Evolutionary conservation across 2,329 filamentous ascomycete species (phyloP), one percentile per base, ranked within the genome.

Genomic region (Penicillium sp.): DNA sequence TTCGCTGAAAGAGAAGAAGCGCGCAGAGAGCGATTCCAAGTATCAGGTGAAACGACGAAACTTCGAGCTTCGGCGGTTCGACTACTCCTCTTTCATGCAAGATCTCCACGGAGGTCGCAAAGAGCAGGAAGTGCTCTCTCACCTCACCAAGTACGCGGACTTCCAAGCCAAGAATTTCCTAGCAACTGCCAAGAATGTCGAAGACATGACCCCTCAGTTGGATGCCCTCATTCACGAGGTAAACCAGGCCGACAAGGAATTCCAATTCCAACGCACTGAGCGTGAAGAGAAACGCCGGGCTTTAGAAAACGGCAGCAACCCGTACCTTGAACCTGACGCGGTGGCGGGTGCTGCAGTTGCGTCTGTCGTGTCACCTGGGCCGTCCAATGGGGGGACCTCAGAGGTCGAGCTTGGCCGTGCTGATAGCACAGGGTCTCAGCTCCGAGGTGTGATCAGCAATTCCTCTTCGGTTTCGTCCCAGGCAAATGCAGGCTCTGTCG

Each of bases 41-140:
- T 99, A 97, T 69, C 93, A 97, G 72, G 86, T 83, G 43, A 97
- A 97, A 77, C 85, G 92, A 61, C 87, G 90, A 42, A 96, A 92
- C 63, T 99, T 99, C 67, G 94, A 99, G 77, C 82, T 99, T 53
- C 97, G 96, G 77, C 88, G 95, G 9, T 99, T 99, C 67, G 95
- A 99, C 73, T 99, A 99, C 72, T 97, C 93, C 3, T 96, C 91
- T 13, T 99, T 97, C 69, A 96, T 99, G 90, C 93, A 97, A 67
- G 94, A 99, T 77, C 81, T 99, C n/a, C 94, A 97, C 59, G 94
- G 94, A 29, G 94, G 94, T n/a, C 88, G 94, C 58, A 99, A 97
- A 72, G 94, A 99, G 67, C 94, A 97, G 68, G 94, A 99, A 71
- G 90, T 99, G 4, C 76, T 99, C 29, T 97, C 93, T 1, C 90